Percentiles rank a stretch among this genome's conserved stretches.
Conservation (phyloP, 1,139 yeast genomes). For the Scheffersomyces titani region DNA sequence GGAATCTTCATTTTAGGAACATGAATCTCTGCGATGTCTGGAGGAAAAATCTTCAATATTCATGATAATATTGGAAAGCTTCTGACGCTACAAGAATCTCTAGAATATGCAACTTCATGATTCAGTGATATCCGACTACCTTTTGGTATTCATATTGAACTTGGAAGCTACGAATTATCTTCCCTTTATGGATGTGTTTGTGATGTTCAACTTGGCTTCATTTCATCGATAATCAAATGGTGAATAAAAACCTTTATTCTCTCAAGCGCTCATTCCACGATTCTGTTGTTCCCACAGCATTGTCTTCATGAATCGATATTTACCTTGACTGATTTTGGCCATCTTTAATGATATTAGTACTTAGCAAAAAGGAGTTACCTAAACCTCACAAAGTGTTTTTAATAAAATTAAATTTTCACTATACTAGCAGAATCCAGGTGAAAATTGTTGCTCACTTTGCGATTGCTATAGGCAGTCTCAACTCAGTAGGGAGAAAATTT, state of each 20-base stretch:
- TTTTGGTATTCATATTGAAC: background rate
- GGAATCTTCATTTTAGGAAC: background rate
- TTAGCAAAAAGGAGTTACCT: slow-evolving; percentile 5
- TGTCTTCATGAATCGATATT: slow-evolving; percentile 15
- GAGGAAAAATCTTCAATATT: background rate
- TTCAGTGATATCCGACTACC: background rate
- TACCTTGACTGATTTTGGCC: slow-evolving; percentile 70
- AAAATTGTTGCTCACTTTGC: background rate
- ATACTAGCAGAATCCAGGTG: background rate
- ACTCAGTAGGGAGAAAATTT: background rate
- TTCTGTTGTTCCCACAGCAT: background rate
- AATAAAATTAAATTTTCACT: background rate
- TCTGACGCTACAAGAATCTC: background rate
- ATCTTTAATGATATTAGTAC: slow-evolving; percentile 32
- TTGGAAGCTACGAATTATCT: background rate
- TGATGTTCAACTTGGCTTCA: background rate
- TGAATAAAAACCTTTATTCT: background rate
- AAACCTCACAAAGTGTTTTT: slow-evolving; percentile 1
- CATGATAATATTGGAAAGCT: background rate
- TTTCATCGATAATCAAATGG: background rate
- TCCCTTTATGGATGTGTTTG: background rate
- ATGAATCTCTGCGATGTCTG: background rate
- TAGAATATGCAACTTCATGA: background rate
- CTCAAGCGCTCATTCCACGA: background rate
- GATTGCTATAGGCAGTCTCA: background rate